These are phyloP conservation scores for Boletus barrowsii DNA, from an alignment of 768 basidiomycete genomes.

Conservation along the genomic window DNA sequence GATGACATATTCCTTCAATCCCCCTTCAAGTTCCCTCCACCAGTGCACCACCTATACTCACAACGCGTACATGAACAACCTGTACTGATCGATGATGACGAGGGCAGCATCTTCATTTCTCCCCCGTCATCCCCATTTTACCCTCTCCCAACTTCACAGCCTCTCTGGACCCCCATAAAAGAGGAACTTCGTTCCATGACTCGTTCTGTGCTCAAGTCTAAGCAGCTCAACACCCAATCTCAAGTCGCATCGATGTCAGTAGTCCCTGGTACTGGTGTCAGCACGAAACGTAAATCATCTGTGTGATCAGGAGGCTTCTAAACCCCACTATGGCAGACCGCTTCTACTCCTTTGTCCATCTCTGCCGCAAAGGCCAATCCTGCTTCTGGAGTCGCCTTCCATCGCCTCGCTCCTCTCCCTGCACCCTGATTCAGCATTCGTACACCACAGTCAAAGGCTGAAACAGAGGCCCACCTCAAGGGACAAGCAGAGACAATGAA, in stretches of 20 bases:
- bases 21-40: constrained; percentile 46
- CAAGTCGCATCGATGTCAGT: constrained; percentile 3
- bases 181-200: constrained; percentile 38
- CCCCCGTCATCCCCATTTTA: constrained; percentile 47
- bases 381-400: constrained; percentile 33
- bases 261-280: constrained; percentile 38
- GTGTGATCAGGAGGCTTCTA: constrained; percentile 43
- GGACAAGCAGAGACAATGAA: constrained; percentile 66
- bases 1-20: constrained; percentile 57
- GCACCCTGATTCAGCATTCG: constrained; percentile 30
- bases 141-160: constrained; percentile 42
- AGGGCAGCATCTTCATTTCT: constrained; percentile 56
- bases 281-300: constrained; percentile 65
- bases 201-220: constrained; percentile 41
- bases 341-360: constrained; percentile 37
- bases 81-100: constrained; percentile 46
- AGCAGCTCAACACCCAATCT: constrained; percentile 26
- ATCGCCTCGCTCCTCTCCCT: constrained; percentile 34
- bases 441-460: constrained; percentile 34
- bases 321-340: constrained; percentile 55
- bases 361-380: constrained; percentile 34
- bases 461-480: constrained; percentile 37
- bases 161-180: constrained; percentile 62
- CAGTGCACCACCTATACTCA: constrained; percentile 41
- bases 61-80: constrained; percentile 38